A percentile compares a stretch with the other conserved stretches of the same genome.
Conservation (phyloP, 306 rosid genomes). For the Erythrophleum fordii region DNA sequence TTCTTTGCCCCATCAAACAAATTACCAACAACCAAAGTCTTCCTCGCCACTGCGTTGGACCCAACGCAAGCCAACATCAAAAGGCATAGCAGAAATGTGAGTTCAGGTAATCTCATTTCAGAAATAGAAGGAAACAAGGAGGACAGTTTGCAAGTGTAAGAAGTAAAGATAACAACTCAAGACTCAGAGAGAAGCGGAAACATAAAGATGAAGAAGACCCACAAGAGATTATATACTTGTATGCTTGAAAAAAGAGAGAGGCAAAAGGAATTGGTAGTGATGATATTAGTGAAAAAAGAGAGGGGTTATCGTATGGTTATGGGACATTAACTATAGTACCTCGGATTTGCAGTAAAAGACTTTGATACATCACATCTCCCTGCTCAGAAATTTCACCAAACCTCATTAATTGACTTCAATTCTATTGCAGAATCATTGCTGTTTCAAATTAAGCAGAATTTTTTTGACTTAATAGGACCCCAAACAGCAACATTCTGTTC, state of each 20-base stretch:
- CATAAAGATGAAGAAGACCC: neutral
- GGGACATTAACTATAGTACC: constrained; percentile 67
- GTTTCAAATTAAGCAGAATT: constrained; percentile 41
- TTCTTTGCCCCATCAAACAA: constrained; percentile 39
- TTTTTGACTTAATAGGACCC: constrained; percentile 38
- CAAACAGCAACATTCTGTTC: constrained; percentile 56
- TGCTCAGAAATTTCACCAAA: constrained; percentile 68
- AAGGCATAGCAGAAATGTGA: constrained; percentile 49
- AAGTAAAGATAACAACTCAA: neutral
- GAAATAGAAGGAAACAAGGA: no score
- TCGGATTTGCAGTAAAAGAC: constrained; percentile 67
- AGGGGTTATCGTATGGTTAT: constrained; percentile 39
- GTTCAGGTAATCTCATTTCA: constrained; percentile 51
- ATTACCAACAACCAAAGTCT: constrained; percentile 26
- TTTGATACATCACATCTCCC: constrained; percentile 68
- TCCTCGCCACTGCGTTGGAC: constrained; percentile 54
- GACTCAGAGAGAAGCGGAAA: constrained; percentile 8
- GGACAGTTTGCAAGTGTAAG: neutral
- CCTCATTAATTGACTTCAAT: constrained; percentile 65
- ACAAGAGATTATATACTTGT: constrained; percentile 17
- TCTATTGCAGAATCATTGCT: constrained; percentile 41
- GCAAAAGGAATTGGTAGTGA: constrained; percentile 59
- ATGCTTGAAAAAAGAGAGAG: constrained; percentile 40
- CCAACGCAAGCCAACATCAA: constrained; percentile 52
- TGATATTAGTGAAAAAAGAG: constrained; percentile 12